Conservation (phyloP, 2,329 filamentous ascomycete species). For the Cladophialophora carrionii region DNA sequence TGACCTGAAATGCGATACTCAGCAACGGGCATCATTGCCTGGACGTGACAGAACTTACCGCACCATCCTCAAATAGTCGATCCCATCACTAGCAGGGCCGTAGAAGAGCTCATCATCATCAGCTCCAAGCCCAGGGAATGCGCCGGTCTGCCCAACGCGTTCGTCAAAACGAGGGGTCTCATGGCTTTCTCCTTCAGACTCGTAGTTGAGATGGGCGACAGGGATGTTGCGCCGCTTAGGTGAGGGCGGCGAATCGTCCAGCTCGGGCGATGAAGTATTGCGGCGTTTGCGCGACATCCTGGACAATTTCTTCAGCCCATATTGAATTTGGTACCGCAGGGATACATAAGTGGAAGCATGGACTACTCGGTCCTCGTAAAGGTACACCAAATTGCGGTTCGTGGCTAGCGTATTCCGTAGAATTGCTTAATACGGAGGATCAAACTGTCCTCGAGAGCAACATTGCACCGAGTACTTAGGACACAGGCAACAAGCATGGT, state of each 20-base stretch:
- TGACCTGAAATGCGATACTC: constrained; percentile 25
- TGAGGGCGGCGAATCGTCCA: constrained; percentile 18
- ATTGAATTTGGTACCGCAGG: not conserved
- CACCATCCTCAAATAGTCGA: constrained; percentile 72
- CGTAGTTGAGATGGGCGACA: constrained; percentile 38
- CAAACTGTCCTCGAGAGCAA: not conserved
- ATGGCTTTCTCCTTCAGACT: constrained; percentile 38
- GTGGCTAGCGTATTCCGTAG: not conserved
- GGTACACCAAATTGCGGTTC: not conserved
- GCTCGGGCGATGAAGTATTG: constrained; percentile 39
- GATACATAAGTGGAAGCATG: not conserved
- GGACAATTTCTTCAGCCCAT: not conserved
- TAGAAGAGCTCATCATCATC: constrained; percentile 62
- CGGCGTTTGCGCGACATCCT: constrained; percentile 41
- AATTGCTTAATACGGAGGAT: not conserved
- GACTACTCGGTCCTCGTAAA: too few relatives aligned
- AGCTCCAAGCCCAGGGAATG: constrained; percentile 67
- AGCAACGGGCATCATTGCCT: constrained; percentile 24
- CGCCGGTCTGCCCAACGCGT: constrained; percentile 71
- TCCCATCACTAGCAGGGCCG: constrained; percentile 67
- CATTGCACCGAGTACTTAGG: not conserved
- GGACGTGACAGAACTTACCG: constrained; percentile 57
- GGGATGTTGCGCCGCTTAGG: constrained; percentile 26
- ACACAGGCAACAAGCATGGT: not conserved
- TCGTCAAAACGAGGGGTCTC: constrained; percentile 59